Conservation (phyloP, 129 eudicot genomes). For the Escallonia rubra region DNA sequence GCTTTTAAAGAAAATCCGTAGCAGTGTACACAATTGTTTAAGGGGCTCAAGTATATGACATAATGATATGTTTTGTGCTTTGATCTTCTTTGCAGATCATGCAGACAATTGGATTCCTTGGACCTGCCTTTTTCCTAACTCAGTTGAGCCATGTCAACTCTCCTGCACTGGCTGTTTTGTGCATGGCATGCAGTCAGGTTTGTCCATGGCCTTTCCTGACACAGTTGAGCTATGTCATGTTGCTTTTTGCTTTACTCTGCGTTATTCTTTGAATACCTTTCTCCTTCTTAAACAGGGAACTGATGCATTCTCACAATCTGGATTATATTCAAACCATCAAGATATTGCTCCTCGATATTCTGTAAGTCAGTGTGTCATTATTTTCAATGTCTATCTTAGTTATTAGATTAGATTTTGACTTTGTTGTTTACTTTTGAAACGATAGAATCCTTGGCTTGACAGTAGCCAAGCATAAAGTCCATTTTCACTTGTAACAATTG, state of each 20-base stretch:
- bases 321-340: conserved; percentile 94
- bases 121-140: conserved; percentile 93
- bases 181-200: conserved; percentile 99
- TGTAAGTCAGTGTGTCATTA: conserved; percentile 32
- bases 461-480: not conserved
- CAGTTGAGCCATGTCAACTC: conserved; percentile 91
- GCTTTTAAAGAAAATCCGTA: no score
- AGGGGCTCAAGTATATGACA: no score
- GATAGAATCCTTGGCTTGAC: not conserved
- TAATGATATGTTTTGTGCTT: not conserved
- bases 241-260: no score
- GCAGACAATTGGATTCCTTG: conserved; percentile 93
- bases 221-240: no score
- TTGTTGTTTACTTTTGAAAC: not conserved
- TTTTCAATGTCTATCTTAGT: not conserved
- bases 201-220: not conserved
- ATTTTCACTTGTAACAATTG: not conserved
- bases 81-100: conserved; percentile 47
- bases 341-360: conserved; percentile 97
- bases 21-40: no score
- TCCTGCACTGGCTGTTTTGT: conserved; percentile 90
- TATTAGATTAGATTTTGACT: no score
- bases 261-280: not conserved
- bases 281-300: conserved; percentile 55
- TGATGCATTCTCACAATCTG: conserved; percentile 97